These are phyloP conservation scores for Ogataea pilisensis DNA, from an alignment of 805 yeast species.

Conservation along the genomic window DNA sequence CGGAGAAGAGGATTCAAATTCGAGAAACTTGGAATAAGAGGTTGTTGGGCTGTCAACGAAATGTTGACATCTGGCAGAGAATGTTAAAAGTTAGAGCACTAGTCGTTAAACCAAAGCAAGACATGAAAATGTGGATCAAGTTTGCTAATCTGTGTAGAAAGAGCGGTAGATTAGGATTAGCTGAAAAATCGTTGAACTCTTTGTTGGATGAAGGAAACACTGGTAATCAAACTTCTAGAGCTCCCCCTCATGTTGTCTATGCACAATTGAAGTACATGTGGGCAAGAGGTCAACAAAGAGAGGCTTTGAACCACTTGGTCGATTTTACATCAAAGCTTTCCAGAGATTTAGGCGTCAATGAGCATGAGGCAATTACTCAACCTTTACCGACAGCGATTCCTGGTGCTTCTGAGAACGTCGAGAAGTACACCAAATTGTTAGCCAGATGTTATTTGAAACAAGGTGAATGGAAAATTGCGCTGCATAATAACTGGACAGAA, in stretches of 20 bases:
- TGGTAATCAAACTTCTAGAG: conserved; percentile 49
- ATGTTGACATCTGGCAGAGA: conserved; percentile 99
- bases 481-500: conserved; percentile 75
- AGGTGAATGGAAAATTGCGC: conserved; percentile 95
- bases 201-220: conserved; percentile 62
- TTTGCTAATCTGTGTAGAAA: conserved; percentile 95
- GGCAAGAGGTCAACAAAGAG: conserved; percentile 87
- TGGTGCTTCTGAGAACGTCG: conserved; percentile 69
- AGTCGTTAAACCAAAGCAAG: conserved; percentile 92
- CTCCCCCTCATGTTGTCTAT: conserved; percentile 95
- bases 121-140: conserved; percentile 97
- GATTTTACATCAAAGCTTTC: conserved; percentile 92
- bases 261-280: conserved; percentile 96
- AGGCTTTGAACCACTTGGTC: conserved; percentile 79
- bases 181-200: conserved; percentile 84
- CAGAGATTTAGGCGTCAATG: conserved; percentile 79
- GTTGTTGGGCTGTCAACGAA: conserved; percentile 87
- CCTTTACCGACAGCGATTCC: conserved; percentile 73
- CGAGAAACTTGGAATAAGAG: conserved; percentile 93
- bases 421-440: conserved; percentile 75
- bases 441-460: conserved; percentile 96
- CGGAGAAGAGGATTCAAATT: conserved; percentile 73
- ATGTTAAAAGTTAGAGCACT: conserved; percentile 89
- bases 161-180: conserved; percentile 86
- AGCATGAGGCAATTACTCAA: conserved; percentile 82